Base-by-base conservation (phyloP, 2,329 filamentous ascomycete genomes). In the Pyrenochaeta sp. region DNA sequence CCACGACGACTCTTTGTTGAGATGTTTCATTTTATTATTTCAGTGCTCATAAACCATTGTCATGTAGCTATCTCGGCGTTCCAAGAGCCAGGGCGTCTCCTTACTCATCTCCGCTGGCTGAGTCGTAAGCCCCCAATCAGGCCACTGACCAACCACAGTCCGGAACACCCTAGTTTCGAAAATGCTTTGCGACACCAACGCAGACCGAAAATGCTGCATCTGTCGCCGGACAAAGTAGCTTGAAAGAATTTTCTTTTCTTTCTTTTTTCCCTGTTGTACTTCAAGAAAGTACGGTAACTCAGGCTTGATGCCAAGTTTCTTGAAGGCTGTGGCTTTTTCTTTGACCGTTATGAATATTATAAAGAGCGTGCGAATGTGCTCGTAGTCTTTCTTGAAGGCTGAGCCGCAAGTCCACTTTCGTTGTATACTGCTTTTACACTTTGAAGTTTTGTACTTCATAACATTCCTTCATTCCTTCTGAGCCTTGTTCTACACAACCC, bases 91-190 rank as follows among this genome's bases (percentile, higher is more conserved):
- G 14, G 30, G 31, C n/a, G 14, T 35, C 20, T 36, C 43, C 31
- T 45, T 35, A 17, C 43, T 35, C 30, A 47, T 46, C 20, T 32
- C 35, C 39, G 45, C 31, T 12, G 14, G 43, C 32, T 45, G 18
- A 27, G 31, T n/a, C 12, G 27, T 44, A 32, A 44, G 30, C 29
- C 41, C 15, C 41, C 33, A 23, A 39, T 39, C 14, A 39, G 20
- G 10, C 3, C 4, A 27, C 27, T 39, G 36, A 36, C 61, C 61
- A 60, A 58, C 54, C 50, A 58, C 15, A 49, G 31, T 35, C 27
- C 33, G 17, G 49, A 46, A 15, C 40, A 23, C 44, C 37, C 37
- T 32, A 43, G 39, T 36, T 27, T 44, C 15, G 35, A 35, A 31
- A 44, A 35, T 40, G 45, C 35, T 41, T 27, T 32, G 35, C 47